Base-by-base conservation (phyloP, 805 yeast genomes). In the Candida montana region DNA sequence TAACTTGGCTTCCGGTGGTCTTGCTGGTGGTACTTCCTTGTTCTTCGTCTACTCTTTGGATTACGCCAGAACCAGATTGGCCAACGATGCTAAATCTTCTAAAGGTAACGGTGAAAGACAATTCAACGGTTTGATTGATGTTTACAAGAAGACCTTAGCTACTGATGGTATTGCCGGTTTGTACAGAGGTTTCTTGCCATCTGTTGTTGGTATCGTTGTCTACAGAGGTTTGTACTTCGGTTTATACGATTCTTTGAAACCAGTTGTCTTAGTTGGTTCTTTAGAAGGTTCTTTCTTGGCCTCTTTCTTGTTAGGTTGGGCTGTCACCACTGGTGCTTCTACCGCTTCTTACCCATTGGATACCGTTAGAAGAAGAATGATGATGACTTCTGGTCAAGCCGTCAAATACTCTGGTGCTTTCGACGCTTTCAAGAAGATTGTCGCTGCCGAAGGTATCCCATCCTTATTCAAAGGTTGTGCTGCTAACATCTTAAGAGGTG, bases 221-320 rank as follows among this genome's bases (percentile, higher is more conserved):
- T 89, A 90, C 95, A 88, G 97, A 83, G 97, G 97, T 86, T 77
- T 89, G 65, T 90, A 90, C 89, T 89, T 89, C 72, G 97, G 97
- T 84, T 75, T 88, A 62, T 90, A 84, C 78, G 97, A 90, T 74
- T 89, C 96, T 61, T 76, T 90, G 68, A 89, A 90, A 79, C 97
- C 97, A 60, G 86, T 86, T 67, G 81, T 90, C 58, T 78, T 89
- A 66, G 87, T 83, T 70, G 97, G 97, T 75, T 79, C 95, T 57
- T 78, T 90, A 67, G 95, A 89, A 72, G 95, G 95, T 71, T 79
- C 81, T 67, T 89, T 89, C 93, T 71, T 83, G 57, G 96, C 96
- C 63, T 83, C 96, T 63, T 89, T 89, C 95, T 70, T 82, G 64
- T 80, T 89, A 69, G 97, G 97, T 74, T 89, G 97, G 97, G 78